phyloP scores from a whole-genome alignment of 2,329 filamentous ascomycete genomes.

The Ramichloridium luteum region DNA sequence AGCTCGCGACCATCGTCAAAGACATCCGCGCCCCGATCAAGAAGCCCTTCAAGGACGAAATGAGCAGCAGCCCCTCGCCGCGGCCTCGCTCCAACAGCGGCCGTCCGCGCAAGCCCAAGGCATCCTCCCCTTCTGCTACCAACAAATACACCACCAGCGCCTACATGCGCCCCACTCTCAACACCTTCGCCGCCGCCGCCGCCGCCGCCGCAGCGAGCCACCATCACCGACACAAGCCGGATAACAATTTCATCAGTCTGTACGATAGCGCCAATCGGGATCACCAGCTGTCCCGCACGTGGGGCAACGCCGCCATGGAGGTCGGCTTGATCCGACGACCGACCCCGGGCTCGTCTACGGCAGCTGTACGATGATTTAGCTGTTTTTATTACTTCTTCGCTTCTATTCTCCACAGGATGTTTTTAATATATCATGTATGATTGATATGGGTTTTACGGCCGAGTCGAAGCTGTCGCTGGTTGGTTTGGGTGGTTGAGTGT shows the following conservation, averaged over 20 bases:
- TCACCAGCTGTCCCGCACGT: constrained; percentile 2
- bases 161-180: background rate
- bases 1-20: constrained; percentile 40
- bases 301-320: constrained; percentile 6
- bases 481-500: too few species aligned
- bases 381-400: too few species aligned
- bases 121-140: too few species aligned
- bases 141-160: background rate
- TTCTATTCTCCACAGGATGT: too few species aligned
- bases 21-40: constrained; percentile 4
- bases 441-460: too few species aligned
- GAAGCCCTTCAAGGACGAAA: constrained; percentile 5
- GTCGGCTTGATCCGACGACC: constrained; percentile 3
- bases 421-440: too few species aligned
- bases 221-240: too few species aligned
- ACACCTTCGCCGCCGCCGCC: background rate
- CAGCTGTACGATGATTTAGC: too few species aligned
- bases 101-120: too few species aligned
- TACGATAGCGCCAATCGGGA: constrained; percentile 3
- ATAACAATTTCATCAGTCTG: background rate
- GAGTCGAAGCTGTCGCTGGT: too few species aligned
- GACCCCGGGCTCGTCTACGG: too few species aligned
- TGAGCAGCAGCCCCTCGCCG: constrained; percentile 2
- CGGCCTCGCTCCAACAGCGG: too few species aligned
- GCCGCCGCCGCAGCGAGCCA: background rate